Conservation (phyloP, 129 eudicot genomes). For the Flaveria bidentis region DNA sequence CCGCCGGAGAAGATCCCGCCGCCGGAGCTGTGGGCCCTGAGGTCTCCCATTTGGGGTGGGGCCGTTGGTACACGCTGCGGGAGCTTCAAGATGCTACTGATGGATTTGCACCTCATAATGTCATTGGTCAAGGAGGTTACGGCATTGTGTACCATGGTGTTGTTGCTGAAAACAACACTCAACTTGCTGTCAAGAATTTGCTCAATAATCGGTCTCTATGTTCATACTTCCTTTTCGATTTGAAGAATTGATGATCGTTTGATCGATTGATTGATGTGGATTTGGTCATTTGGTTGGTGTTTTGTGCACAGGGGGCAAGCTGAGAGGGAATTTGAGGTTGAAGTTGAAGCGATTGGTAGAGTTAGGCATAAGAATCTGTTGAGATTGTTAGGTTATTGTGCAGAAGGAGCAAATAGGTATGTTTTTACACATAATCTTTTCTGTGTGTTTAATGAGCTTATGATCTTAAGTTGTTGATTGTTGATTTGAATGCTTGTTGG, state of each 20-base stretch:
- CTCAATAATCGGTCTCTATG: constrained; percentile 48
- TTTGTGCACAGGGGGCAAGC: constrained; percentile 60
- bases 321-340: constrained; percentile 72
- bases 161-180: constrained; percentile 42
- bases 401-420: constrained; percentile 76
- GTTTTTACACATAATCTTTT: neutral
- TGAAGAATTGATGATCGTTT: neutral
- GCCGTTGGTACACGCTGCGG: constrained; percentile 69
- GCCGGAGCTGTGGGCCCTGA: constrained; percentile 45
- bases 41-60: constrained; percentile 78
- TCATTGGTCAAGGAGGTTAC: constrained; percentile 73
- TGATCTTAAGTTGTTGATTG: neutral
- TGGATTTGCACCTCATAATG: constrained; percentile 57
- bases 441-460: neutral
- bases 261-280: neutral
- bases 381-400: constrained; percentile 67
- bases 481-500: neutral
- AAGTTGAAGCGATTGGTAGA: constrained; percentile 75
- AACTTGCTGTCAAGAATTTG: constrained; percentile 62
- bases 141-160: constrained; percentile 75
- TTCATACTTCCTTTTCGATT: neutral
- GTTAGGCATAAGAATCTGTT: constrained; percentile 61
- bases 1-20: neutral
- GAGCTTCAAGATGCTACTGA: constrained; percentile 68
- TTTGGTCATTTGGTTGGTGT: neutral